A percentile compares a stretch with the other conserved stretches of the same genome.
Evolutionary conservation across 306 rosid genomes (phyloP).

Genomic region (Lagenaria siceraria): DNA sequence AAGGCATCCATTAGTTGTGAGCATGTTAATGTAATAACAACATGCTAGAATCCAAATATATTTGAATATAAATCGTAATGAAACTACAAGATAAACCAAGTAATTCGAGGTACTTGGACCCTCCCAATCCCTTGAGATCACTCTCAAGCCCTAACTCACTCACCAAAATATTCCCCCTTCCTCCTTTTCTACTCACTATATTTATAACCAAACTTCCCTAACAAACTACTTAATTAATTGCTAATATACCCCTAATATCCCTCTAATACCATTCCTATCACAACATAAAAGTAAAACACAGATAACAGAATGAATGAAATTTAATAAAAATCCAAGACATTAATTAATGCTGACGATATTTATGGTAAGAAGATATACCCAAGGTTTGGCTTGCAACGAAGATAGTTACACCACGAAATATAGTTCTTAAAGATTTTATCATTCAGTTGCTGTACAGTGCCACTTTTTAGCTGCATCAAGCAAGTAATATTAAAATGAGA

Average conservation of each 20-base stretch:
- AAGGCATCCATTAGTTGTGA: neutral
- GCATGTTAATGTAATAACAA: neutral
- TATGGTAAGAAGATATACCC: slow-evolving; percentile 33
- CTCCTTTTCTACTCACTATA: no score
- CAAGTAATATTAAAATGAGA: neutral
- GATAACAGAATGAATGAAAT: neutral
- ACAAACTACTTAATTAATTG: no score
- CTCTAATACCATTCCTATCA: no score
- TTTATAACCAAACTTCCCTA: no score
- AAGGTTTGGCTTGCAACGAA: slow-evolving; percentile 44
- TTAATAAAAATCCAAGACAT: neutral
- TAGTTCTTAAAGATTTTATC: slow-evolving; percentile 66
- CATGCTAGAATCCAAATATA: neutral
- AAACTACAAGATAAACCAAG: no score
- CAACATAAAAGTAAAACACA: neutral
- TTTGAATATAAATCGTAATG: no score
- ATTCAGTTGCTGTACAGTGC: slow-evolving; percentile 34
- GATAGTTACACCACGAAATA: slow-evolving; percentile 75
- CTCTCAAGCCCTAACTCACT: no score
- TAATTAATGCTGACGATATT: slow-evolving; percentile 10
- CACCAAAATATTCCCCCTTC: no score
- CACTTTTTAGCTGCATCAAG: slow-evolving; percentile 55
- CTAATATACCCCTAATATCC: no score
- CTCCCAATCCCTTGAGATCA: no score
- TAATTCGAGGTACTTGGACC: no score